Evolutionary conservation across 2,329 filamentous ascomycete genomes (phyloP).

Genomic region (Ascochyta pisi): DNA sequence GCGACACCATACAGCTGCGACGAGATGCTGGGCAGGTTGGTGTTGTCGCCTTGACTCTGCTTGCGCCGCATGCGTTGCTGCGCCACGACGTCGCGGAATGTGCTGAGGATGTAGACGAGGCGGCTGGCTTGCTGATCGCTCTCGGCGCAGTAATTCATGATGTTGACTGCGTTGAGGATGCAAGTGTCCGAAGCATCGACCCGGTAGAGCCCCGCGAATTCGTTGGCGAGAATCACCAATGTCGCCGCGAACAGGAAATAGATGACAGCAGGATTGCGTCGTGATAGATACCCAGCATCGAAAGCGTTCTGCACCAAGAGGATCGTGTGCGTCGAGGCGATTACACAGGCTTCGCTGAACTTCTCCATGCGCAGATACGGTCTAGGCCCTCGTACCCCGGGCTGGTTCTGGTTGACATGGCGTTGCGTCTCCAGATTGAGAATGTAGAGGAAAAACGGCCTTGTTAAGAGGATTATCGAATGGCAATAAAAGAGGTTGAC

Average conservation of each 20-base stretch:
- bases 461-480: conserved; percentile 67
- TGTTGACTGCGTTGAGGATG: conserved; percentile 48
- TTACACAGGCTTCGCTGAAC: conserved; percentile 53
- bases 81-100: conserved; percentile 49
- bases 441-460: conserved; percentile 69
- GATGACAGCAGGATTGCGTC: conserved; percentile 50
- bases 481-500: conserved; percentile 68
- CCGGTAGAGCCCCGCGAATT: conserved; percentile 47
- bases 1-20: conserved; percentile 42
- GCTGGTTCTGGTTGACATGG: conserved; percentile 35
- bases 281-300: conserved; percentile 50
- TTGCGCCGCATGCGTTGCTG: conserved; percentile 39
- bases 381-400: conserved; percentile 32
- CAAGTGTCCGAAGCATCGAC: conserved; percentile 45
- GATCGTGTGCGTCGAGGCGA: conserved; percentile 51
- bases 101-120: conserved; percentile 47
- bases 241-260: conserved; percentile 53
- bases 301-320: conserved; percentile 51
- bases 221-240: conserved; percentile 50
- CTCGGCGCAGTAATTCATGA: conserved; percentile 51
- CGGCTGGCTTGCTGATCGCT: conserved; percentile 51
- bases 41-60: conserved; percentile 32
- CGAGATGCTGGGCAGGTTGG: conserved; percentile 42
- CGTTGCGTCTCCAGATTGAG: conserved; percentile 55
- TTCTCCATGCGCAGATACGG: conserved; percentile 56